Base-by-base conservation (phyloP, 2,329 filamentous ascomycete species). In the Thelonectria rubi region DNA sequence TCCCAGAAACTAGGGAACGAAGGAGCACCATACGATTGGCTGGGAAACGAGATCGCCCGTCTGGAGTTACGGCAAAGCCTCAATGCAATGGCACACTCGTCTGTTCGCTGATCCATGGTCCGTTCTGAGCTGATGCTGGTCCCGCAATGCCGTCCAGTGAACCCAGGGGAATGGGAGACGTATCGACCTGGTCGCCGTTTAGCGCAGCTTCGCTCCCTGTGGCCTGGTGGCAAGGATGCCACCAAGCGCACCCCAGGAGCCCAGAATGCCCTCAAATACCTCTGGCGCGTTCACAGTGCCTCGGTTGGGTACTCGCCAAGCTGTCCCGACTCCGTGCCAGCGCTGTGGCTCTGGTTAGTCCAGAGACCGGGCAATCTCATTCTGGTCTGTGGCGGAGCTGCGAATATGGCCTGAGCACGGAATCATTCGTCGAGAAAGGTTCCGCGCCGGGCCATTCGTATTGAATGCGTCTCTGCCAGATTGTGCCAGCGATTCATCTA, bases 91-190 rank as follows among this genome's bases (percentile, higher is more conserved):
- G 58, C 49, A 30, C 43, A 14, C 30, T 65, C 57, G 55, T 68
- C 57, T 58, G 54, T 62, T 65, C 55, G 56, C 56, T 62, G 66
- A 69, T 60, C 48, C 40, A 56, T 58, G 39, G 52, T 30, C 64
- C 55, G 54, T 52, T 51, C 58, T 63, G 58, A 64, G 59, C 62
- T 63, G 57, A 63, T 57, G 66, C 54, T 64, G 51, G 67, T 57
- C 55, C 65, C 58, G 60, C 57, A 63, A 47, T 64, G 58, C 63
- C 55, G 55, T 52, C 57, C 34, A 52, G 50, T 37, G 42, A 65
- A 68, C 62, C 58, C 55, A 69, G 63, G 59, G 59, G 65, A 69
- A 62, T 62, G 65, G 64, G 47, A 63, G 65, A 63, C 58, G 58
- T 65, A 63, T 59, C 62, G 49, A 58, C 60, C 49, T 50, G 57